phyloP scores from a whole-genome alignment of 225 moss, liverwort and hornwort genomes.

The Pleurozium schreberi region DNA sequence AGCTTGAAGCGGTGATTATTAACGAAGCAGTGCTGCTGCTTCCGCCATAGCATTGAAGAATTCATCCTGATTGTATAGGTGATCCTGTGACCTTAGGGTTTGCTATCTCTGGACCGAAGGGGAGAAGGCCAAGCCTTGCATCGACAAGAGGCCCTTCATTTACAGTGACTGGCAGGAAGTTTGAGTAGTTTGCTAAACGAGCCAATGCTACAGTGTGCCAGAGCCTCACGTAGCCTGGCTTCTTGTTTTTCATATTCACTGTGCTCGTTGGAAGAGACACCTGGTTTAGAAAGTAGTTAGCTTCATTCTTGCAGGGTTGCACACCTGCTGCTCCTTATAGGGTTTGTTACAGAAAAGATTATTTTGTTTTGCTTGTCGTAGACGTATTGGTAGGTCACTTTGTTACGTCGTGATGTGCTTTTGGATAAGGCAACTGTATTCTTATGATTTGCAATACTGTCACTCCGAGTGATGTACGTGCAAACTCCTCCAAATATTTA shows the following conservation, averaged over 20 bases:
- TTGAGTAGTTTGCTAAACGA: neutral
- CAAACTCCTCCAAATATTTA: neutral
- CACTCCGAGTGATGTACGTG: neutral
- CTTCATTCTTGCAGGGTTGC: slow-evolving; percentile 26
- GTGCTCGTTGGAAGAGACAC: neutral
- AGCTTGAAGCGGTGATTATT: neutral
- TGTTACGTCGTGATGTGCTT: neutral
- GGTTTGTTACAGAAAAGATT: neutral
- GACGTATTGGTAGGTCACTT: slow-evolving; percentile 1
- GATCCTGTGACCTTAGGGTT: neutral
- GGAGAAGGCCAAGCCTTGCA: neutral
- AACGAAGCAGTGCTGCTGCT: neutral
- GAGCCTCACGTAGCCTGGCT: neutral
- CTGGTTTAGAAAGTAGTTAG: neutral
- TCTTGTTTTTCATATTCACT: neutral
- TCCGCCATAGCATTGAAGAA: neutral
- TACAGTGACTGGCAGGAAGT: neutral
- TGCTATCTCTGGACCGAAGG: neutral
- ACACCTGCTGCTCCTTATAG: slow-evolving; percentile 18
- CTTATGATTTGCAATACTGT: neutral
- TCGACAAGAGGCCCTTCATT: neutral
- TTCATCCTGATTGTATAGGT: slow-evolving; percentile 5
- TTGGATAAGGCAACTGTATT: neutral
- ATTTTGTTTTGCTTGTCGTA: neutral
- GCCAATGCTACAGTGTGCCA: neutral